These are phyloP conservation scores for Rhizopus arrhizus DNA, from an alignment of 371 early-diverging fungal species.

Conservation along the genomic window DNA sequence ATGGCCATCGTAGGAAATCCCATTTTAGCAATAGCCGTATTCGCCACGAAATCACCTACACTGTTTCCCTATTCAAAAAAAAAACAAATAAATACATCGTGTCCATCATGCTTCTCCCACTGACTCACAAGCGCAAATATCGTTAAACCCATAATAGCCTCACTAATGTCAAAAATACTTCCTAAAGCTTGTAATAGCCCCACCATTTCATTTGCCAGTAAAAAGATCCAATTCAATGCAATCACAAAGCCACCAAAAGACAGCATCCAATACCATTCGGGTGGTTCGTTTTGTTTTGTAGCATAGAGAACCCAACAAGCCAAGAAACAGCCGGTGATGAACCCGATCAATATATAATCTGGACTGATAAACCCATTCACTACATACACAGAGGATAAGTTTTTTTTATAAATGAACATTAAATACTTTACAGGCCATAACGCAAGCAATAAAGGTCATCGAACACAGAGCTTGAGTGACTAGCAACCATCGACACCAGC, in stretches of 20 bases:
- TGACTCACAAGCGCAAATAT: slow-evolving; percentile 73
- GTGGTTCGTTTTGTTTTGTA: slow-evolving; percentile 35
- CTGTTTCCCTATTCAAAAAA: slow-evolving; percentile 67
- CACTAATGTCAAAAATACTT: slow-evolving; percentile 71
- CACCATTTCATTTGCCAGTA: slow-evolving; percentile 81
- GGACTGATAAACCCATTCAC: slow-evolving; percentile 23
- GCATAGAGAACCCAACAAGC: slow-evolving; percentile 17
- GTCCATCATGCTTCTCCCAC: no score
- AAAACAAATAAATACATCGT: neutral
- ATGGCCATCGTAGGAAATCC: slow-evolving; percentile 86
- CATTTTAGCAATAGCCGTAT: slow-evolving; percentile 83
- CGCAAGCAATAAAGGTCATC: slow-evolving; percentile 42
- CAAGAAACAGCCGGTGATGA: slow-evolving; percentile 36
- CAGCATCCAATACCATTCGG: slow-evolving; percentile 49
- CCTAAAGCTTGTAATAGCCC: slow-evolving; percentile 78
- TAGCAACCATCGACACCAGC: slow-evolving; percentile 52
- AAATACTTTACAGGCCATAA: slow-evolving; percentile 39
- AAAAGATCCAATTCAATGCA: slow-evolving; percentile 78
- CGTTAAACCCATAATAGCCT: slow-evolving; percentile 82
- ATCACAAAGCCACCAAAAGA: slow-evolving; percentile 73
- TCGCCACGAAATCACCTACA: slow-evolving; percentile 82
- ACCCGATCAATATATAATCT: slow-evolving; percentile 17
- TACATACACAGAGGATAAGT: slow-evolving; percentile 3
- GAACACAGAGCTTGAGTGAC: slow-evolving; percentile 42
- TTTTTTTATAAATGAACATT: neutral